Base-by-base conservation (phyloP, 176 grass and related monocot genomes). In the Phragmites australis region DNA sequence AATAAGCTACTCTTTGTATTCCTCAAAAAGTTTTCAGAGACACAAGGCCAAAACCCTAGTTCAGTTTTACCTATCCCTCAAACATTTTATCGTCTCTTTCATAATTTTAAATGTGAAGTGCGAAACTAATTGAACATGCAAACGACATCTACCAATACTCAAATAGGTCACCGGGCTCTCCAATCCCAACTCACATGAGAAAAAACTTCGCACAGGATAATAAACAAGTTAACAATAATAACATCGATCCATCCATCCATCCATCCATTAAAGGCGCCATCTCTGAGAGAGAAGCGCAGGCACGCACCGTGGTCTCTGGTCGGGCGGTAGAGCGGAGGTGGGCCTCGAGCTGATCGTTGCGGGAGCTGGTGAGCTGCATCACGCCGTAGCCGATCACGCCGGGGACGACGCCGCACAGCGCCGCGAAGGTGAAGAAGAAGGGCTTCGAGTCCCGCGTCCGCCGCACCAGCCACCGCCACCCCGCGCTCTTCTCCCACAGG, bases 401-500 rank as follows among this genome's bases (percentile, higher is more conserved):
- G 12, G 95, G 95, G 77, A 97, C 61, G 73, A 97, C 70, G 54
- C 92, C 90, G 70, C 95, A 94, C 27, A 94, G 69, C 29, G 90
- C 66, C 16, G 86, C 90, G 72, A 94, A 98, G 53, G 90, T 86
- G 73, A 97, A 90, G 88, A 97, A 97, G 90, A 97, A 97, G 83
- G 90, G 95, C 50, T 98, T 98, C 2, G 92, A 98, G 11, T 98
- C 95, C 11, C 92, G 80, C 53, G 95, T 98, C 56, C 59, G 56
- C 58, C 88, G 74, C 64, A 94, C 92, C 78, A 98, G 52, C 95
- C 95, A 98, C 48, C 92, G 85, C 95, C 92, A 97, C 22, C 83
- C 83, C 57, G 25, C 8, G 77, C 95, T 97, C 95, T 97, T 97
- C 90, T 94, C 95, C 95, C 95, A 97, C 68, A 97, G 72, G 53